Conservation (phyloP, 495 filamentous ascomycete genomes). For the Neurospora hispaniola region DNA sequence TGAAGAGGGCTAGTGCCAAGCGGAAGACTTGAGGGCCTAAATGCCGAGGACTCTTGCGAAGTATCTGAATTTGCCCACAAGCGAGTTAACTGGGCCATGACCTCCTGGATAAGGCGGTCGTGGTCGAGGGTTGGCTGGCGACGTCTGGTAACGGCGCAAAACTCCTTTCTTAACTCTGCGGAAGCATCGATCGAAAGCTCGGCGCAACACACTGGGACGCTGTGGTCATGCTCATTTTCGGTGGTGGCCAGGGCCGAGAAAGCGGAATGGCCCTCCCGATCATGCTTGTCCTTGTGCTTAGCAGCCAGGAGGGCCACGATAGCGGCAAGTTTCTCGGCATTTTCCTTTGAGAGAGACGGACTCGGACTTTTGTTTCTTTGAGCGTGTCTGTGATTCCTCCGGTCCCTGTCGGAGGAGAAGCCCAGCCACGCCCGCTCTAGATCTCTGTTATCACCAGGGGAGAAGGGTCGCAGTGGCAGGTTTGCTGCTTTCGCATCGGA, state of each 20-base stretch:
- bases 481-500: slow-evolving; percentile 41
- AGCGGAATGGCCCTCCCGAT: slow-evolving; percentile 21
- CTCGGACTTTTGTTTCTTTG: slow-evolving; percentile 17
- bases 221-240: slow-evolving; percentile 1
- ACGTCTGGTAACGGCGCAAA: slow-evolving; percentile 34
- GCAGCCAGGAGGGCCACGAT: slow-evolving; percentile 34
- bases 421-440: slow-evolving; percentile 64
- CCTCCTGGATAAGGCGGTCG: slow-evolving; percentile 30
- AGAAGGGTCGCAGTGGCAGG: slow-evolving; percentile 63
- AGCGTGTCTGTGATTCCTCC: slow-evolving; percentile 30
- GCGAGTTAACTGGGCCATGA: slow-evolving; percentile 29
- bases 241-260: slow-evolving; percentile 3
- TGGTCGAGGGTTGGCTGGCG: slow-evolving; percentile 25
- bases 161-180: slow-evolving; percentile 32
- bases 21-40: background rate
- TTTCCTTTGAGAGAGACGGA: slow-evolving; percentile 24
- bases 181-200: slow-evolving; percentile 31
- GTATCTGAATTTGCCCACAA: slow-evolving; percentile 6
- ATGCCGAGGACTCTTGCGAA: background rate
- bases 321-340: slow-evolving; percentile 30
- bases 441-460: slow-evolving; percentile 58
- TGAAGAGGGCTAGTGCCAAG: slow-evolving; percentile 12
- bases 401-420: slow-evolving; percentile 35
- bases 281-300: slow-evolving; percentile 24
- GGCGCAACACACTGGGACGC: slow-evolving; percentile 27